phyloP scores from a whole-genome alignment of 1,284 basidiomycete species.

The Bjerkandera adusta region DNA sequence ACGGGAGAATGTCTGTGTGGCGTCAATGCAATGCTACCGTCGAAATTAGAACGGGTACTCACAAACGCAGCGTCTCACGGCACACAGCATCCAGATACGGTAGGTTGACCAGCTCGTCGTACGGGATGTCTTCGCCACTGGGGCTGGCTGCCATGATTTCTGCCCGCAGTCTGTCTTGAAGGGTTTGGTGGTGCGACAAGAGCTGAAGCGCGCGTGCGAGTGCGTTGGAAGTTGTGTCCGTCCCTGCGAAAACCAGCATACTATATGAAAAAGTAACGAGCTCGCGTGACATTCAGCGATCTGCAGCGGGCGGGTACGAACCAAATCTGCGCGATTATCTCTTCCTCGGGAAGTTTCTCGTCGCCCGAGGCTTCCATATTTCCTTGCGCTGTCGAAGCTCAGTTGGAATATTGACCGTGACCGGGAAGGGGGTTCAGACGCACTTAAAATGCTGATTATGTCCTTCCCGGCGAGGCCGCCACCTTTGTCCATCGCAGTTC shows the following conservation, averaged over 20 bases:
- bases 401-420: not conserved
- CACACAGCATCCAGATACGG: slow-evolving; percentile 25
- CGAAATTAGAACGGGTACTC: slow-evolving; percentile 8
- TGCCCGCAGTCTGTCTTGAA: slow-evolving; percentile 21
- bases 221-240: slow-evolving; percentile 23
- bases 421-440: slow-evolving; percentile 18
- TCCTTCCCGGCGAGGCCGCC: slow-evolving; percentile 37
- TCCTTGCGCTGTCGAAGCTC: slow-evolving; percentile 22
- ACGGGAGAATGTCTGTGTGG: slow-evolving; percentile 12
- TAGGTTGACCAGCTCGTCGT: slow-evolving; percentile 20
- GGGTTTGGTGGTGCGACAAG: slow-evolving; percentile 20
- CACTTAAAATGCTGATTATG: slow-evolving; percentile 42
- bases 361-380: slow-evolving; percentile 26
- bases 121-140: slow-evolving; percentile 15
- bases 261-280: slow-evolving; percentile 2
- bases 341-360: slow-evolving; percentile 22
- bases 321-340: slow-evolving; percentile 28
- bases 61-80: slow-evolving; percentile 24
- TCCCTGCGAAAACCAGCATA: slow-evolving; percentile 19
- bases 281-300: not conserved
- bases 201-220: slow-evolving; percentile 19
- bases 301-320: slow-evolving; percentile 13
- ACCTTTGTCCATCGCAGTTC: slow-evolving; percentile 18
- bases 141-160: slow-evolving; percentile 17
- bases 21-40: not conserved